Conservation (phyloP, 2,329 filamentous ascomycete species). For the Ramularia endophylla region DNA sequence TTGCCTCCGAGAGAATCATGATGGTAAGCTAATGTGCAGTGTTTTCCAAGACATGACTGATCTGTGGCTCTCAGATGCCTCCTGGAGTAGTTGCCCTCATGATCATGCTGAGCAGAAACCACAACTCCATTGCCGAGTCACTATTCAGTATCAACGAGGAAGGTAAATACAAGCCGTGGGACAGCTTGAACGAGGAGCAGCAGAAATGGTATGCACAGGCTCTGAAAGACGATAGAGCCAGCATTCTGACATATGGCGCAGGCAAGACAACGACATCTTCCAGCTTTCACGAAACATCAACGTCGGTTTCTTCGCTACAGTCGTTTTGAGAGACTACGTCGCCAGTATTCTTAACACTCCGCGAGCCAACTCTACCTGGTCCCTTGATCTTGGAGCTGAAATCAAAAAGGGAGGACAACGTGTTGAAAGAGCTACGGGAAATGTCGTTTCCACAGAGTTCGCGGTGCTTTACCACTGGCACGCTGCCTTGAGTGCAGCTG, state of each 20-base stretch:
- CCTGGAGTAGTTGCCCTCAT: conserved; percentile 40
- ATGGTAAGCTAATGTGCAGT: conserved; percentile 17
- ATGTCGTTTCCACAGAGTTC: conserved; percentile 43
- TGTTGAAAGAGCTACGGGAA: conserved; percentile 39
- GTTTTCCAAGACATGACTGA: no score
- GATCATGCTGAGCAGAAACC: conserved; percentile 42
- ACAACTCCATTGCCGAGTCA: conserved; percentile 39
- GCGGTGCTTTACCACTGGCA: conserved; percentile 46
- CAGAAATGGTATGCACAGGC: conserved; percentile 38
- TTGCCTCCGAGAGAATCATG: conserved; percentile 43
- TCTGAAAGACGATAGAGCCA: neutral
- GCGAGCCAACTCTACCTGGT: conserved; percentile 42
- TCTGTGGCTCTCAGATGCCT: conserved; percentile 31
- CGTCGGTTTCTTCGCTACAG: conserved; percentile 42
- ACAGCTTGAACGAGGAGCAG: conserved; percentile 32
- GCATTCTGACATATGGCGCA: conserved; percentile 17
- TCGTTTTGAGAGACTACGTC: conserved; percentile 44
- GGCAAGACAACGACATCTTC: conserved; percentile 46
- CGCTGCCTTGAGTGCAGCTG: conserved; percentile 40
- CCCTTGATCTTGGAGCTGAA: conserved; percentile 40
- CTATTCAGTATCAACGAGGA: conserved; percentile 40
- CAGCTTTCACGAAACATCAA: conserved; percentile 44
- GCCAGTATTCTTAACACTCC: conserved; percentile 43
- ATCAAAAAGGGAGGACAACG: conserved; percentile 38
- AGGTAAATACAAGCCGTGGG: conserved; percentile 39